These are phyloP conservation scores for Gynandropsis gynandra DNA, from an alignment of 345 rosid genomes.

Conservation along the genomic window DNA sequence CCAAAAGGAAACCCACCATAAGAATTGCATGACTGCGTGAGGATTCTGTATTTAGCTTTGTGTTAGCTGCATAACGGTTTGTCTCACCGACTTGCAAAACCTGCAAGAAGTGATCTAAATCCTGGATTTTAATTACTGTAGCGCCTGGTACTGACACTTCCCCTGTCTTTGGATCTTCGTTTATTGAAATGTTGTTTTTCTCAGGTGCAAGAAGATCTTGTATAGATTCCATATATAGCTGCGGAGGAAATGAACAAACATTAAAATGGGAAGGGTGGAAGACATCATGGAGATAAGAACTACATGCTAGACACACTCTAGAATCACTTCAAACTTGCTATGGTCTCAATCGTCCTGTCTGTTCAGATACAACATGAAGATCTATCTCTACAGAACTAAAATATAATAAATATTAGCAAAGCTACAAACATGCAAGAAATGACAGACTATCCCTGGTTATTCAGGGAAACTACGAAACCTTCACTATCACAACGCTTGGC, in stretches of 20 bases:
- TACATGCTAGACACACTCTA: background rate
- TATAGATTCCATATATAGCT: conserved; percentile 89
- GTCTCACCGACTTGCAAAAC: conserved; percentile 78
- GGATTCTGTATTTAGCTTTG: conserved; percentile 90
- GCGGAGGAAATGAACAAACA: conserved; percentile 19
- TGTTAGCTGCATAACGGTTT: conserved; percentile 82
- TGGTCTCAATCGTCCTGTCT: background rate
- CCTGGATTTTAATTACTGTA: conserved; percentile 47
- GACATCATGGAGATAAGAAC: background rate
- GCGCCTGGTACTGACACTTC: conserved; percentile 80
- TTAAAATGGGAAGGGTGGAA: too few species aligned
- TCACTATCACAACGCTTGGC: too few species aligned
- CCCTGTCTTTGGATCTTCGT: conserved; percentile 76
- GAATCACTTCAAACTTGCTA: conserved; percentile 5
- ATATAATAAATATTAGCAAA: background rate
- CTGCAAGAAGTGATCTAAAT: conserved; percentile 59
- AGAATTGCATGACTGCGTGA: conserved; percentile 97
- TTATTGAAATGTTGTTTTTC: conserved; percentile 56
- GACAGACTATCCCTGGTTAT: background rate
- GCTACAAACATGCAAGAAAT: background rate
- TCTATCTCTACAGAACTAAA: conserved; percentile 9
- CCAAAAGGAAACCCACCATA: conserved; percentile 40
- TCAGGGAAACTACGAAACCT: background rate
- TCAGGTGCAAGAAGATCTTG: conserved; percentile 94
- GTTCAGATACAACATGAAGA: conserved; percentile 9